A percentile compares a stretch with the other conserved stretches of the same genome.
Evolutionary conservation across 805 yeast genomes (phyloP).

Genomic region (Ogataea sp.): DNA sequence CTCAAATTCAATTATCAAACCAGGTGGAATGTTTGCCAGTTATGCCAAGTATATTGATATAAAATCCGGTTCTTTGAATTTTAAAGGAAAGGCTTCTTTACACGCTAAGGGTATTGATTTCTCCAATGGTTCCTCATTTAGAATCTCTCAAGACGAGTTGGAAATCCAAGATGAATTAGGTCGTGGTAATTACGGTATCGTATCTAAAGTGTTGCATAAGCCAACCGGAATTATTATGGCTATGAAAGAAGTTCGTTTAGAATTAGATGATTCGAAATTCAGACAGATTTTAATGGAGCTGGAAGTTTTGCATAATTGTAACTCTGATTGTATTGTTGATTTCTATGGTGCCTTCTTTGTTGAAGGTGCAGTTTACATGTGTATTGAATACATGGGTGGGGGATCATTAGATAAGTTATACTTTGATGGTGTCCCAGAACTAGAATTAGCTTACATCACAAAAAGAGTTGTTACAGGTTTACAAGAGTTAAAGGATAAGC

Average conservation of each 20-base stretch:
- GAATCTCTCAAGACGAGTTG: constrained; percentile 77
- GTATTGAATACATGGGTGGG: constrained; percentile 97
- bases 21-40: constrained; percentile 66
- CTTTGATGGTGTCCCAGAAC: constrained; percentile 67
- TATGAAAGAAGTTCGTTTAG: constrained; percentile 92
- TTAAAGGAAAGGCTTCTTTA: constrained; percentile 87
- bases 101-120: constrained; percentile 91
- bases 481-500: constrained; percentile 77
- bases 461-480: constrained; percentile 76
- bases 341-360: constrained; percentile 96
- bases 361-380: constrained; percentile 97
- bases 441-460: constrained; percentile 70
- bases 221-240: constrained; percentile 94
- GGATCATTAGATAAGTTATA: constrained; percentile 87
- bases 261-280: constrained; percentile 88
- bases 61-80: constrained; percentile 84
- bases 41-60: constrained; percentile 86
- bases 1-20: constrained; percentile 20
- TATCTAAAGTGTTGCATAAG: constrained; percentile 83
- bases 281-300: constrained; percentile 94
- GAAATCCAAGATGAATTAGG: constrained; percentile 85
- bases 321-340: constrained; percentile 86
- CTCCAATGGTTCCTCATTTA: constrained; percentile 77
- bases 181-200: constrained; percentile 94
- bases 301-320: constrained; percentile 87